Conservation (phyloP, 768 basidiomycete species). For the Mycena leptocephala region DNA sequence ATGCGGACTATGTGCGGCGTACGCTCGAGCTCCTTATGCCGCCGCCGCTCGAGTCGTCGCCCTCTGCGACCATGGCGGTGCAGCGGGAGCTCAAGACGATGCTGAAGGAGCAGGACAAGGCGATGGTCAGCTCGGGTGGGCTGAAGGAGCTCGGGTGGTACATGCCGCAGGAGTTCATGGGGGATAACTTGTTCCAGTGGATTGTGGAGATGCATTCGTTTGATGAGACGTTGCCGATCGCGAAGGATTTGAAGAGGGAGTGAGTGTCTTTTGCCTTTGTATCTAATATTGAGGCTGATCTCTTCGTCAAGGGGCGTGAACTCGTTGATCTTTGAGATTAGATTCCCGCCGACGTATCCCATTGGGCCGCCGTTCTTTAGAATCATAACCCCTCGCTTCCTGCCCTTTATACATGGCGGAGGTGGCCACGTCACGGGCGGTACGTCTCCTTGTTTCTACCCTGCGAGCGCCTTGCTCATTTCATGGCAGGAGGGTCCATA, state of each 20-base stretch:
- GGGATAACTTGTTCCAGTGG: constrained; percentile 82
- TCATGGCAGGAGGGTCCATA: constrained; percentile 72
- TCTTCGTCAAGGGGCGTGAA: constrained; percentile 63
- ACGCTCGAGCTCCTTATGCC: constrained; percentile 68
- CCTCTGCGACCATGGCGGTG: constrained; percentile 70
- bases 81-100: constrained; percentile 75
- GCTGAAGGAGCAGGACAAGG: constrained; percentile 71
- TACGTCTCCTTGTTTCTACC: constrained; percentile 36
- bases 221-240: constrained; percentile 72
- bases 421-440: constrained; percentile 81
- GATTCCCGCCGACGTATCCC: constrained; percentile 79
- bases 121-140: constrained; percentile 48
- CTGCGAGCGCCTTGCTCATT: background rate
- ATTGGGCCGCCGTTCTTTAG: constrained; percentile 85
- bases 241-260: constrained; percentile 70
- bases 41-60: constrained; percentile 72
- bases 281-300: background rate
- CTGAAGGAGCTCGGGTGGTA: constrained; percentile 80
- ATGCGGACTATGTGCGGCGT: constrained; percentile 63
- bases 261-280: constrained; percentile 44
- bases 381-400: constrained; percentile 82
- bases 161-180: constrained; percentile 76
- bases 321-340: constrained; percentile 81
- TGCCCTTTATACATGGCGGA: constrained; percentile 80
- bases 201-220: constrained; percentile 83